Evolutionary conservation across 768 basidiomycete genomes (phyloP), one percentile per base, ranked within the genome.

Genomic region (Russula sp.): DNA sequence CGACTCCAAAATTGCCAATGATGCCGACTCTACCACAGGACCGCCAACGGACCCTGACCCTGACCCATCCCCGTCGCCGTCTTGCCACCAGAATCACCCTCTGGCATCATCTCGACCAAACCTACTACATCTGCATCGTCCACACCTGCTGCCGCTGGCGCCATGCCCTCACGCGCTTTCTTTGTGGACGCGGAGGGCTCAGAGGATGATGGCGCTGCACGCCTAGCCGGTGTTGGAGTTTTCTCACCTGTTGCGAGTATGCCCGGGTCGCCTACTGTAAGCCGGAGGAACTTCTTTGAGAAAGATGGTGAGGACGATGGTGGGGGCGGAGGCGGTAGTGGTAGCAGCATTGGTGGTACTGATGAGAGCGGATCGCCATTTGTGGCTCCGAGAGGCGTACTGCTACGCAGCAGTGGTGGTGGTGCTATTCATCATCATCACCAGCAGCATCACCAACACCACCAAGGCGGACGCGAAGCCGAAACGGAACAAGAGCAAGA

Each of bases 171-270:
- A n/a, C 59, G 60, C 22, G 48, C 62, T n/a, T 53, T 50, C 34
- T 60, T 44, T 22, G 54, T 55, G 5, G 50, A 28, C 9, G 62
- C 40, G 3, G 62, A 52, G 26, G 28, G 52, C 30, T 46, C 42
- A n/a, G 63, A 68, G 7, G 55, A 61, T 7, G 67, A 66, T 55
- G 57, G 63, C 22, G 68, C 63, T 4, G 60, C 56, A 38, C 68
- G 65, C 11, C 77, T 90, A 50, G 82, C 88, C 0, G 89, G 89
- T 14, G 89, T 86, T 32, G 88, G 84, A 38, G 80, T 87, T 38
- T 87, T 91, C 70, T 90, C 89, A 8, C 90, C 90, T 56, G 84
- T 83, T 48, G 79, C 79, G 22, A 89, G 88, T 32, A 76, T 78
- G 67, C 84, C 90, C 6, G 77, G 87, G 32, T 90, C 89, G 44